Conservation (phyloP, 2,329 filamentous ascomycete species). For the Fusarium nanum region DNA sequence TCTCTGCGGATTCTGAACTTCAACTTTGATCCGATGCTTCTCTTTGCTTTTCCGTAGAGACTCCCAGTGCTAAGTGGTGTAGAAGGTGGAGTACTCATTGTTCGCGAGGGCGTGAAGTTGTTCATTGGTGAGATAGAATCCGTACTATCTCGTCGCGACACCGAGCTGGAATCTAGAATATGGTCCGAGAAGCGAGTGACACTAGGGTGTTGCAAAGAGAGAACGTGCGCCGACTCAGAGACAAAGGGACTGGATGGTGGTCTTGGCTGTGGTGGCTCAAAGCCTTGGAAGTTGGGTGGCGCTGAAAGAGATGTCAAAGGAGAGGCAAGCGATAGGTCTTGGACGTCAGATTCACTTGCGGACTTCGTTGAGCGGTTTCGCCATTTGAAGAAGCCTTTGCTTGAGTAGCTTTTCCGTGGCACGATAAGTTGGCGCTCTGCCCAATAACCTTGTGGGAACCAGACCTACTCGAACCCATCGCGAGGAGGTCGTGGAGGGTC, state of each 20-base stretch:
- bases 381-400: slow-evolving; percentile 56
- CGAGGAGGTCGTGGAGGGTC: slow-evolving; percentile 68
- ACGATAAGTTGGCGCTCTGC: slow-evolving; percentile 62
- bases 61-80: slow-evolving; percentile 2
- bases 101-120: neutral
- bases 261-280: slow-evolving; percentile 21
- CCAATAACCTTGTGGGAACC: slow-evolving; percentile 72
- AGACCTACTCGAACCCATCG: slow-evolving; percentile 70
- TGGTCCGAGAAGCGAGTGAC: slow-evolving; percentile 13
- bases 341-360: slow-evolving; percentile 50
- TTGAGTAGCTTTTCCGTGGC: slow-evolving; percentile 50
- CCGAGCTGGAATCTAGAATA: slow-evolving; percentile 8
- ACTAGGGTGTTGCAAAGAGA: slow-evolving; percentile 56
- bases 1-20: slow-evolving; percentile 27
- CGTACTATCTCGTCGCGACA: slow-evolving; percentile 11
- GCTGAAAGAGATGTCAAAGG: slow-evolving; percentile 42
- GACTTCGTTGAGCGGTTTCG: slow-evolving; percentile 53
- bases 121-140: slow-evolving; percentile 25
- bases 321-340: slow-evolving; percentile 39
- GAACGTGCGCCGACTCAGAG: slow-evolving; percentile 61
- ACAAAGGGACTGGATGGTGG: slow-evolving; percentile 56
- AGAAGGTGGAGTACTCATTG: neutral
- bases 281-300: slow-evolving; percentile 17
- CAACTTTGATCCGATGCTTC: slow-evolving; percentile 42
- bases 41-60: slow-evolving; percentile 41